phyloP scores from a whole-genome alignment of 108 stramenopile species.

The Chaetoceros tenuissimus region DNA sequence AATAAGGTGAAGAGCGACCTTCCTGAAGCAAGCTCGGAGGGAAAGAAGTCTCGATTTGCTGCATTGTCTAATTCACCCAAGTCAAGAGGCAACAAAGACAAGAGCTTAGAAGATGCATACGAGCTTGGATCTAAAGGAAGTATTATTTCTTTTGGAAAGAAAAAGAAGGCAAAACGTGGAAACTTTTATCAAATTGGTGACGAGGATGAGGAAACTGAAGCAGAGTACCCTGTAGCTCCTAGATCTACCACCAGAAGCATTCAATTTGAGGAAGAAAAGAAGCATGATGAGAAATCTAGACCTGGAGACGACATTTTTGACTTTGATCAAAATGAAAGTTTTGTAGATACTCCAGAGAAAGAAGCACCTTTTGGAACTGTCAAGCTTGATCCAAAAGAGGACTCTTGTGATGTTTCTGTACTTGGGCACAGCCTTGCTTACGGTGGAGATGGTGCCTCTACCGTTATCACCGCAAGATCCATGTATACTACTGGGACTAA shows the following conservation, averaged over 20 bases:
- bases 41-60: neutral
- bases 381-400: neutral
- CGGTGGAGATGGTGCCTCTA: neutral
- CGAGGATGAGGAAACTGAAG: neutral
- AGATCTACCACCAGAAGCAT: neutral
- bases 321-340: neutral
- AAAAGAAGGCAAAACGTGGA: neutral
- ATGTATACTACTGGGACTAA: neutral
- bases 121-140: neutral
- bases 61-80: neutral
- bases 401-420: neutral
- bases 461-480: neutral
- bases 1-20: neutral
- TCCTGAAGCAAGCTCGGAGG: neutral
- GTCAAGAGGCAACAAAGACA: neutral
- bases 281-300: neutral
- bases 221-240: neutral
- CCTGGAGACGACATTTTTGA: neutral
- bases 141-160: neutral
- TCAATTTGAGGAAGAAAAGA: no score
- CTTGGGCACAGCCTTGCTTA: neutral
- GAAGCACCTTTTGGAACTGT: neutral
- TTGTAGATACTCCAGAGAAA: neutral
- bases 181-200: neutral
- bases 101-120: neutral